These are phyloP conservation scores for Pisolithus albus DNA, from an alignment of 768 basidiomycete species.

Conservation along the genomic window DNA sequence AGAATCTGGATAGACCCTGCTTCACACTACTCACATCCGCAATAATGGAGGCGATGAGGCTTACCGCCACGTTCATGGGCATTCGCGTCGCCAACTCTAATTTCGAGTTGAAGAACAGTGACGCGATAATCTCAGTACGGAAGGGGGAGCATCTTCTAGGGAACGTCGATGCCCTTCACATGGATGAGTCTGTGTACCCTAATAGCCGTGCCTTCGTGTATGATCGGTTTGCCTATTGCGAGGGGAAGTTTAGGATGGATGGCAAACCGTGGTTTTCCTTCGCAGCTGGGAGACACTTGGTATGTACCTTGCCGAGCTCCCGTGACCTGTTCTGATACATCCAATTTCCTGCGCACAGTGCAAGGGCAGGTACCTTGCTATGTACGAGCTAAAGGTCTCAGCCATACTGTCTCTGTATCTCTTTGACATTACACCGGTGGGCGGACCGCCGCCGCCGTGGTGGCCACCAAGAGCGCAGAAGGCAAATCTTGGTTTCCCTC, in stretches of 20 bases:
- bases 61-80: slow-evolving; percentile 13
- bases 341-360: neutral
- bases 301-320: neutral
- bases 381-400: neutral
- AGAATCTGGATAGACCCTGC: slow-evolving; percentile 12
- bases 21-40: slow-evolving; percentile 20
- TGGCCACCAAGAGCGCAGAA: neutral
- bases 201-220: slow-evolving; percentile 12
- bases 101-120: slow-evolving; percentile 10
- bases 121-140: slow-evolving; percentile 10
- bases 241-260: slow-evolving; percentile 9
- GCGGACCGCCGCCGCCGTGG: neutral
- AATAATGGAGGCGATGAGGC: slow-evolving; percentile 22
- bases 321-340: neutral
- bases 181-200: slow-evolving; percentile 10
- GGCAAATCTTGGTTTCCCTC: neutral
- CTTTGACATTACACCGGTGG: neutral
- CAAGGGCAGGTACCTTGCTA: neutral
- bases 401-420: neutral
- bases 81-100: slow-evolving; percentile 13
- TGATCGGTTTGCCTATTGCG: slow-evolving; percentile 17
- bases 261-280: slow-evolving; percentile 12
- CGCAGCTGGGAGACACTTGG: slow-evolving; percentile 14
- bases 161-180: slow-evolving; percentile 16
- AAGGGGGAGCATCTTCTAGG: slow-evolving; percentile 18